phyloP scores from a whole-genome alignment of 176 grass and related monocot species.

The Bolboschoenus planiculmis region DNA sequence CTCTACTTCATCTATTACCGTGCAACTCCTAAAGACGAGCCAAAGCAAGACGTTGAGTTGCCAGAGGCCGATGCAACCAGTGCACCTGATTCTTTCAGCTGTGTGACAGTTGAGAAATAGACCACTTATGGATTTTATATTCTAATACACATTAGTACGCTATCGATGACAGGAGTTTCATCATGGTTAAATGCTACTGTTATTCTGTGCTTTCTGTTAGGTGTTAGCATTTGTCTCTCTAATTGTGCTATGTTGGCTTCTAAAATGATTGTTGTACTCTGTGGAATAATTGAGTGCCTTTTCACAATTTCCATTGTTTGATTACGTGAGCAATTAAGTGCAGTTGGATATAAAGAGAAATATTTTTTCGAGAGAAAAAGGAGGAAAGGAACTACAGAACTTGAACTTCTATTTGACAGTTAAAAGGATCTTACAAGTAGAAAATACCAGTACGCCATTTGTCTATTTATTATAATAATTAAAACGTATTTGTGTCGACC shows the following conservation, averaged over 20 bases:
- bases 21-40: constrained; percentile 27
- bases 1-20: constrained; percentile 57
- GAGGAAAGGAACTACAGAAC: neutral
- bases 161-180: neutral
- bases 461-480: neutral
- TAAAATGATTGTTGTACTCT: neutral
- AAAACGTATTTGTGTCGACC: neutral
- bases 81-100: constrained; percentile 7
- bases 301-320: neutral
- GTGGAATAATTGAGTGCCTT: neutral
- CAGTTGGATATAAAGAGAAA: neutral
- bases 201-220: neutral
- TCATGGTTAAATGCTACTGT: neutral
- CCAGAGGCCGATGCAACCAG: constrained; percentile 11
- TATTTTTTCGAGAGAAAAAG: neutral
- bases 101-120: constrained; percentile 12
- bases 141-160: neutral
- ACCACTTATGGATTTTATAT: neutral
- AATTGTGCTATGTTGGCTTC: neutral
- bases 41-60: constrained; percentile 27
- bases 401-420: neutral
- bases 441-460: neutral
- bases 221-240: neutral
- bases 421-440: neutral
- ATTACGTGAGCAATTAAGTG: neutral